Base-by-base conservation (phyloP, 305 asterid species). In the Fraxinus baroniana region DNA sequence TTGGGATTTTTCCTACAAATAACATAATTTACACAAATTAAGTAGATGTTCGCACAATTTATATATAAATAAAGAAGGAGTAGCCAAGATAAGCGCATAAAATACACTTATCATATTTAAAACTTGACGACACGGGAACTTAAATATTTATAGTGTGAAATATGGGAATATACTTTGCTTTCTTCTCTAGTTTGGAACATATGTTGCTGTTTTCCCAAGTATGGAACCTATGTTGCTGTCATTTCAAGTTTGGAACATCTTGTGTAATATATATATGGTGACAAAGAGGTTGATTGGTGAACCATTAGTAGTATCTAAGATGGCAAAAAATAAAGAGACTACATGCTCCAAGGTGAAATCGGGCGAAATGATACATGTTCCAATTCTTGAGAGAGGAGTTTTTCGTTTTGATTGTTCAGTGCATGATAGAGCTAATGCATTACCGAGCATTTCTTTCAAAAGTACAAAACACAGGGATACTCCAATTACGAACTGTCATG, bases 391-490 rank as follows among this genome's bases (percentile, higher is more conserved):
- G 87, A 94, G 94, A 62, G 99, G 98, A 30, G 97, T 93, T 77
- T 92, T 93, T 77, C 95, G 99, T 26, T 94, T 96, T 83, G 99
- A 94, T 88, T 94, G 95, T 84, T 96, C 98, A 13, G 88, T 86
- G 22, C 93, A 92, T 75, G 97, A 88, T 85, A 87, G 93, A 85
- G 83, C 86, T 84, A 87, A 86, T 71, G 97, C 98, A 76, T 91
- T 90, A 86, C 98, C 99, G 2, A 96, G 95, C 89, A 72, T 92
- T 83, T 94, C 97, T 55, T 94, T 96, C 84, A 88, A 90, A 74
- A 82, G 89, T 46, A 85, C 94, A 0, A 88, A 81, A 84, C 88
- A 82, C 66, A 93, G 99, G 90, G 98, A 96, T 80, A 90, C 92
- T 2, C 94, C 94, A 15, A 80, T 94, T 71, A 64, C 30, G 80